Evolutionary conservation across 2,329 filamentous ascomycete genomes (phyloP).

Genomic region (Claviceps quebecensis): DNA sequence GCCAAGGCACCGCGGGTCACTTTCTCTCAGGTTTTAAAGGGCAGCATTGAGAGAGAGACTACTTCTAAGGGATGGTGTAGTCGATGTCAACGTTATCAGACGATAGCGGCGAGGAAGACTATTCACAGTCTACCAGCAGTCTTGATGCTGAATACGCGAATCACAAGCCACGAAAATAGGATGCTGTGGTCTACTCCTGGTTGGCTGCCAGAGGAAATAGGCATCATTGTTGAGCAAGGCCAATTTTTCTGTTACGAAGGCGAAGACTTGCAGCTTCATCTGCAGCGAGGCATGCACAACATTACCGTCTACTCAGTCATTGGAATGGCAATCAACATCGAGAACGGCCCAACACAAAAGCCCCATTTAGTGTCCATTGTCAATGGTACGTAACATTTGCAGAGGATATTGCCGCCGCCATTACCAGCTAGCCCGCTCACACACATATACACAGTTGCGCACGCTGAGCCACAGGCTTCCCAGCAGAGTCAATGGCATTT

Average conservation of each 20-base stretch:
- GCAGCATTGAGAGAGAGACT: constrained; percentile 78
- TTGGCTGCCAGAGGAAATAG: constrained; percentile 89
- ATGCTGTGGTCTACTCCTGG: constrained; percentile 78
- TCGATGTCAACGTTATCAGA: constrained; percentile 80
- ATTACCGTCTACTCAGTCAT: constrained; percentile 85
- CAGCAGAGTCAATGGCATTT: constrained; percentile 73
- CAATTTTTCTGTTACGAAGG: constrained; percentile 93
- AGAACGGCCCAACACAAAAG: constrained; percentile 71
- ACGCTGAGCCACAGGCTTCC: constrained; percentile 46
- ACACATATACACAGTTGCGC: constrained; percentile 35
- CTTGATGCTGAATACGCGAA: constrained; percentile 76
- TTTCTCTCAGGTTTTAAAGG: constrained; percentile 87
- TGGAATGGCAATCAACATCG: constrained; percentile 80
- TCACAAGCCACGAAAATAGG: constrained; percentile 56
- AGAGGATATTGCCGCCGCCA: background rate
- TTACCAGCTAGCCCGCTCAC: constrained; percentile 1
- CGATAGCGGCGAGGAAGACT: constrained; percentile 69
- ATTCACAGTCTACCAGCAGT: constrained; percentile 72
- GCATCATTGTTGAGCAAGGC: constrained; percentile 78
- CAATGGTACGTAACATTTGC: constrained; percentile 44
- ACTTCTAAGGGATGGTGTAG: constrained; percentile 89
- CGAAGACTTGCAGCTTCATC: constrained; percentile 67
- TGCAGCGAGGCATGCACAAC: constrained; percentile 65
- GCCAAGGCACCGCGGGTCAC: constrained; percentile 41
- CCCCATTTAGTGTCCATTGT: constrained; percentile 84